Evolutionary conservation across 257 asterid species (phyloP).

Genomic region (Gentiana straminea): DNA sequence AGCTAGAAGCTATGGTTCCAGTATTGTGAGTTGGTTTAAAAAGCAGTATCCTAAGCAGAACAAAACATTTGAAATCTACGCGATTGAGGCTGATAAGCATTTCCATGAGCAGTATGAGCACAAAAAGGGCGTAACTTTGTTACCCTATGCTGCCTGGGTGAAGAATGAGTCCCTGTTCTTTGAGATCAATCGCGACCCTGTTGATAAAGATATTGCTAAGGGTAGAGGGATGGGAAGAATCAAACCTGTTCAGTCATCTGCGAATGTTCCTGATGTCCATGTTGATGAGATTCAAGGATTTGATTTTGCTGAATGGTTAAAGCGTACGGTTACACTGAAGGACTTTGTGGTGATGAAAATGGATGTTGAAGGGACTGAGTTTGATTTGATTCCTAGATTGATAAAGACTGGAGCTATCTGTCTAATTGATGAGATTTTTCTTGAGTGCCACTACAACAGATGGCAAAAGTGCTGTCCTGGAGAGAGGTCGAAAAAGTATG

Average conservation of each 20-base stretch:
- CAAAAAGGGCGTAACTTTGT: constrained; percentile 73
- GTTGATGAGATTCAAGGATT: constrained; percentile 81
- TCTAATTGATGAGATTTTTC: constrained; percentile 84
- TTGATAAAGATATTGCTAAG: constrained; percentile 49
- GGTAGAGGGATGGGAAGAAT: constrained; percentile 96
- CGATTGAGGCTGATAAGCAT: constrained; percentile 80
- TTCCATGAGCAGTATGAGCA: constrained; percentile 53
- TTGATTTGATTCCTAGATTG: constrained; percentile 78
- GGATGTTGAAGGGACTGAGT: constrained; percentile 99
- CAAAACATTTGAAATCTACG: constrained; percentile 80
- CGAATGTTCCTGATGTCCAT: constrained; percentile 29
- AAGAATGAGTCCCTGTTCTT: constrained; percentile 67
- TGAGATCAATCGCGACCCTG: constrained; percentile 74
- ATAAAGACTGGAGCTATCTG: constrained; percentile 80
- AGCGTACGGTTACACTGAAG: constrained; percentile 45
- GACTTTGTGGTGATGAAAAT: constrained; percentile 95
- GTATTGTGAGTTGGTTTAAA: constrained; percentile 97
- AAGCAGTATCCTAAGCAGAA: constrained; percentile 94
- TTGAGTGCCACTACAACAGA: constrained; percentile 91
- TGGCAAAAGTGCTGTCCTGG: constrained; percentile 99
- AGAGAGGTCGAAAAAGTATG: constrained; percentile 66
- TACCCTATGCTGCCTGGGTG: constrained; percentile 97
- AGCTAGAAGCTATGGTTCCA: constrained; percentile 88
- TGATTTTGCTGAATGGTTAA: constrained; percentile 92
- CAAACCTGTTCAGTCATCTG: constrained; percentile 62